A percentile compares a stretch with the other conserved stretches of the same genome.
These are phyloP conservation scores for Trichoderma orchidacearum DNA, from an alignment of 495 filamentous ascomycete genomes.

Conservation along the genomic window DNA sequence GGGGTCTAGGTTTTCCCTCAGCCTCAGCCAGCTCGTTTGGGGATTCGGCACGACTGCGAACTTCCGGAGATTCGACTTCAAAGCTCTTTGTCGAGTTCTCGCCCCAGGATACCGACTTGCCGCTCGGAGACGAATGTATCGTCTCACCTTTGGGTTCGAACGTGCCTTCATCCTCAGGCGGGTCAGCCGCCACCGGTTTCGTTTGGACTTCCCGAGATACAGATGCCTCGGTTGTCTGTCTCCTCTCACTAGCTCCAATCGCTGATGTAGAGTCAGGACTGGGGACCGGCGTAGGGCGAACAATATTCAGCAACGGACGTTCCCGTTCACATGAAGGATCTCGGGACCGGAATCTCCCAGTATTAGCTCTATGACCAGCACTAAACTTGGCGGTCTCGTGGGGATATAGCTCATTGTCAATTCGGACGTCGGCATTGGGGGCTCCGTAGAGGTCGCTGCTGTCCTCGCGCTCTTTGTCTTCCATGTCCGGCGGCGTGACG, in stretches of 20 bases:
- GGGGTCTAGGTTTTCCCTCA: conserved; percentile 11
- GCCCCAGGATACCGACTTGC: conserved; percentile 45
- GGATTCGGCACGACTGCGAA: conserved; percentile 13
- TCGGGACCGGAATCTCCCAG: conserved; percentile 21
- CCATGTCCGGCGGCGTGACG: conserved; percentile 32
- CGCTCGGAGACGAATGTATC: conserved; percentile 12
- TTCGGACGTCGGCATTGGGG: conserved; percentile 40
- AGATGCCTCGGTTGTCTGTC: conserved; percentile 6
- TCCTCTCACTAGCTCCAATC: conserved; percentile 19
- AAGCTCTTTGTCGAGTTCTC: conserved; percentile 47
- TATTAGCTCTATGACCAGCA: conserved; percentile 2
- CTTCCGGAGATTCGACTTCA: conserved; percentile 40
- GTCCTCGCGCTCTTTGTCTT: conserved; percentile 27
- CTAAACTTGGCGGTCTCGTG: conserved; percentile 17
- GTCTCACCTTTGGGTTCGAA: conserved; percentile 9
- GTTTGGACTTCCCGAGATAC: conserved; percentile 4
- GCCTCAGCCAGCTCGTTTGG: conserved; percentile 11
- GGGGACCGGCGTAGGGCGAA: conserved; percentile 26
- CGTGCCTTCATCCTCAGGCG: neutral
- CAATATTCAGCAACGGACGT: conserved; percentile 37
- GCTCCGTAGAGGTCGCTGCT: conserved; percentile 33
- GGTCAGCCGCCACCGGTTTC: neutral
- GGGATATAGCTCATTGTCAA: conserved; percentile 34
- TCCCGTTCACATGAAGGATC: conserved; percentile 35
- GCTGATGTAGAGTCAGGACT: neutral